Evolutionary conservation across 2,329 filamentous ascomycete genomes (phyloP).

Genomic region (Alternaria ethzedia): DNA sequence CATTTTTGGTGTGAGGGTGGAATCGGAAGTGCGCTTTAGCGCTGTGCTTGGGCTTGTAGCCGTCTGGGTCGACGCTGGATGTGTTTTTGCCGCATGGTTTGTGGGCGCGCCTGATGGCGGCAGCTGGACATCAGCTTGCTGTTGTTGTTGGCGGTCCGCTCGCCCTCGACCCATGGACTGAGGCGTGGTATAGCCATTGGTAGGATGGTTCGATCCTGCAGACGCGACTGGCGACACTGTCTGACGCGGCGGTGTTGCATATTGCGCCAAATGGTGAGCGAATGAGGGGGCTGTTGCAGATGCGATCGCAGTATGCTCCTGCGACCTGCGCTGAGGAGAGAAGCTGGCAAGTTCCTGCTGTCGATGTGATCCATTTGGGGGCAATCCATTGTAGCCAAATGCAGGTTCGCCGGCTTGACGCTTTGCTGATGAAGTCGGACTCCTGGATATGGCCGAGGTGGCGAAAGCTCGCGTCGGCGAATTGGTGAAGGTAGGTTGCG

Average conservation of each 20-base stretch:
- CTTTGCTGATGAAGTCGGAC: background rate
- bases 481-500: background rate
- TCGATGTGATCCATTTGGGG: background rate
- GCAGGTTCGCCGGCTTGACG: background rate
- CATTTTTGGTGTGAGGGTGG: rapidly evolving
- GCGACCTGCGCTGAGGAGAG: background rate
- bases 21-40: background rate
- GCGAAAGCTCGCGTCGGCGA: rapidly evolving
- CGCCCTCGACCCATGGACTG: background rate
- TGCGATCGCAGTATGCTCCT: background rate
- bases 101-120: background rate
- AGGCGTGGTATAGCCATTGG: no score
- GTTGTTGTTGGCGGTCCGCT: no score
- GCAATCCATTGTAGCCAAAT: background rate
- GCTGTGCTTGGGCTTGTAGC: background rate
- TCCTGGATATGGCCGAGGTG: background rate
- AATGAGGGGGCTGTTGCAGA: background rate
- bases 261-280: background rate
- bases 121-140: background rate
- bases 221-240: background rate
- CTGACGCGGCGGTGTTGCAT: background rate
- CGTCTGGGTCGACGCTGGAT: background rate
- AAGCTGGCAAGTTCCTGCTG: background rate
- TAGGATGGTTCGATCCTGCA: no score
- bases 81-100: background rate